Evolutionary conservation across 805 yeast genomes (phyloP), one percentile per base, ranked within the genome.

Genomic region (Cyberlindnera mississippiensis): DNA sequence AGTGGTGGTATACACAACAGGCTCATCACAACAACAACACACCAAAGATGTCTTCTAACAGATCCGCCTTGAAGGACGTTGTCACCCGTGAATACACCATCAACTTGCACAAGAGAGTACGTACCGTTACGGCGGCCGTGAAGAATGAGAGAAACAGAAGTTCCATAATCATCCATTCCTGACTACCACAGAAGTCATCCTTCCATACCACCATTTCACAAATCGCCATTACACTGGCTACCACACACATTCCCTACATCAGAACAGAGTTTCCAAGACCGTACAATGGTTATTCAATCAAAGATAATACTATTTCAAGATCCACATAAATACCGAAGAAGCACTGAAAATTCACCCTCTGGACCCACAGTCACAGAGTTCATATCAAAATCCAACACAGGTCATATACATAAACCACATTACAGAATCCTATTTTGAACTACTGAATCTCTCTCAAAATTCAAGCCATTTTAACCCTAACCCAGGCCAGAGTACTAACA

Each of bases 81-180:
- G 97, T 93, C 76, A 86, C 99, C 74, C 96, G 99, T 77, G 99
- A 93, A 80, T 93, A 93, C 88, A 93, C 99, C 83, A 90, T 93
- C 76, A 91, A 93, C 88, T 79, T 91, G 76, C 96, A 89, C 96
- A 91, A 89, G 77, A 89, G 98, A 79, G 95, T 87, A 84, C 71
- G 95, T 85, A 33, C 34, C 26, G 18, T 13, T 14, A 14, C 17
- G 14, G 5, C 13, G 29, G 29, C 18, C 32, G 15, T 29, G 19
- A 15, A 13, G 32, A 15, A 29, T 6, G 19, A 29, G 17, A 29
- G 17, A 10, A 3, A 24, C 7, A 15, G n/a, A 17, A 26, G 29
- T 34, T 41, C 14, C 17, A 16, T 15, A n/a, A 10, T 3, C 33
- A 12, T 27, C 29, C 14, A 27, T 20, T 9, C 24, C 8, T 6